Evolutionary conservation across 169 alveolate genomes (phyloP), one percentile per base, ranked within the genome.

Genomic region (Cryptosporidium ryanae): DNA sequence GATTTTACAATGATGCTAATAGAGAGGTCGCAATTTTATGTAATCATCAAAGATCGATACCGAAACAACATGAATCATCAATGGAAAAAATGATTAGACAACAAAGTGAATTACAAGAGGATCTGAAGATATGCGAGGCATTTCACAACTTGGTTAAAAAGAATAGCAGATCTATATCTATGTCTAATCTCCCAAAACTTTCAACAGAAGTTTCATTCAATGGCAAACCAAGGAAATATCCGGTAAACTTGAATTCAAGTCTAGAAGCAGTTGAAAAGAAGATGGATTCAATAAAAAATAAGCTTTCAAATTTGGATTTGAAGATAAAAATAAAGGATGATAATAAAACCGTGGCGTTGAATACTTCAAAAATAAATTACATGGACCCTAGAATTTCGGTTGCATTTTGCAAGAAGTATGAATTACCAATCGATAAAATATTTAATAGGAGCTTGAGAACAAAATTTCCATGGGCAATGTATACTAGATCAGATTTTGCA

Each of bases 401-500:
- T 32, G 97, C 98, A 52, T 98, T 97, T 94, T 97, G 99, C 84
- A 97, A 98, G 87, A 91, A 94, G 67, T 93, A 93, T 87, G 99
- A 97, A 82, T 96, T 97, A 12, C 98, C 99, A 5, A 97, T 98
- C 61, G 99, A 98, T 93, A 98, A 96, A 91, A 93, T 97, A 65
- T 98, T 98, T 92, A 94, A 97, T 71, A 96, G 96, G 90, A 92
- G 95, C 21, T 82, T 94, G 46, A 91, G 99, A 89, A 94, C 93
- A 66, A 98, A 98, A 90, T 98, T 98, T 82, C 98, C 99, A 31
- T 98, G 99, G 99, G 99, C 99, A 46, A 97, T 98, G 99, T 95
- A 93, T 91, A 96, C 97, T 49, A 96, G 95, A 43, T 95, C 98
- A 21, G 96, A 94, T 61, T 97, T 95, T 94, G 82, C 92, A 59